Conservation (phyloP, 1,284 basidiomycete genomes). For the Microbotryomycetes sp. region DNA sequence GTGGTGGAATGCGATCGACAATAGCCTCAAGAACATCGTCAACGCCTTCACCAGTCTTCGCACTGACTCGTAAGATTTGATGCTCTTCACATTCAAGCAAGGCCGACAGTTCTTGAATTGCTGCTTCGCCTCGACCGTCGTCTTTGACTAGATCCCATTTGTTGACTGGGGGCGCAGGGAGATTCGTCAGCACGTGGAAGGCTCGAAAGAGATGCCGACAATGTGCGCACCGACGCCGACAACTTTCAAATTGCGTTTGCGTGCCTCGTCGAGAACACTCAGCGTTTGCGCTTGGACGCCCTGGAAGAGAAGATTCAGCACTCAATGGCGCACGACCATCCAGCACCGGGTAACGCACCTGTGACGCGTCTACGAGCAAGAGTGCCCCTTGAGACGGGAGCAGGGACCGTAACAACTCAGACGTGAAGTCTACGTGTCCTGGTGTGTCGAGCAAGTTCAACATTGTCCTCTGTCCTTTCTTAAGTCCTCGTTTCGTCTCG, state of each 20-base stretch:
- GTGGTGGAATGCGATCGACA: conserved; percentile 73
- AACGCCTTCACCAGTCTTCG: conserved; percentile 83
- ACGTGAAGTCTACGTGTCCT: conserved; percentile 92
- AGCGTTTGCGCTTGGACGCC: conserved; percentile 97
- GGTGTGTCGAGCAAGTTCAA: conserved; percentile 97
- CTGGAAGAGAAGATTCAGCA: conserved; percentile 48
- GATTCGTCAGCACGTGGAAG: background rate
- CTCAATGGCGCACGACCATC: background rate
- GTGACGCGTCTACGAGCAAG: conserved; percentile 85
- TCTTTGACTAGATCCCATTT: conserved; percentile 35
- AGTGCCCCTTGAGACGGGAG: conserved; percentile 91
- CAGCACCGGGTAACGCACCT: conserved; percentile 33
- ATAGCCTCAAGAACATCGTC: conserved; percentile 71
- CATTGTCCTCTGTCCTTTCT: conserved; percentile 57
- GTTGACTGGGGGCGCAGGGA: conserved; percentile 55
- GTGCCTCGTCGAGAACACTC: conserved; percentile 85
- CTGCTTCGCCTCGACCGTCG: conserved; percentile 27
- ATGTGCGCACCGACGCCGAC: conserved; percentile 67
- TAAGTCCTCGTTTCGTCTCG: conserved; percentile 47
- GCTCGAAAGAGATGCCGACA: too few relatives aligned
- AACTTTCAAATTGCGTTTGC: conserved; percentile 72
- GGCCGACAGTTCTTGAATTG: conserved; percentile 61
- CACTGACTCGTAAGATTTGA: conserved; percentile 69
- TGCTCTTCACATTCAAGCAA: conserved; percentile 68
- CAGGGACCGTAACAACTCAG: conserved; percentile 89